Evolutionary conservation across 768 basidiomycete genomes (phyloP).

Genomic region (Kockovaella imperatae): DNA sequence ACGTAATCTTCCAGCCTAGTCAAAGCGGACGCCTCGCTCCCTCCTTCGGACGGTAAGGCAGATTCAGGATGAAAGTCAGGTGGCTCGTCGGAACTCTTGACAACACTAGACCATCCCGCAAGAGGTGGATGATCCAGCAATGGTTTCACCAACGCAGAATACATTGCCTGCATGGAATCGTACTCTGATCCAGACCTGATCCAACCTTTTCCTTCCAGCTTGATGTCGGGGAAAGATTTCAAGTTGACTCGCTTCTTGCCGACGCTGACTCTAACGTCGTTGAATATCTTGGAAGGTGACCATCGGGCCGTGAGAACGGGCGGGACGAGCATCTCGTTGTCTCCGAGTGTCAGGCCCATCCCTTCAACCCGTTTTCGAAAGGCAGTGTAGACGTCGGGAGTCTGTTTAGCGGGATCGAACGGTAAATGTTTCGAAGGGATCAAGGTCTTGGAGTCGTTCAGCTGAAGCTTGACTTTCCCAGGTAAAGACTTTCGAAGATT

Average conservation of each 20-base stretch:
- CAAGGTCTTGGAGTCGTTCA: slow-evolving; percentile 40
- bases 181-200: slow-evolving; percentile 8
- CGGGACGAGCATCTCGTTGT: slow-evolving; percentile 39
- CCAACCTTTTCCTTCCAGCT: slow-evolving; percentile 15
- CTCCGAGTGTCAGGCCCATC: slow-evolving; percentile 30
- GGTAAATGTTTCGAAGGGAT: slow-evolving; percentile 42
- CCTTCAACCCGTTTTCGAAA: slow-evolving; percentile 48
- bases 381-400: slow-evolving; percentile 47
- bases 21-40: slow-evolving; percentile 39
- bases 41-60: slow-evolving; percentile 45
- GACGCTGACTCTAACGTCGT: slow-evolving; percentile 10
- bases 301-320: slow-evolving; percentile 25
- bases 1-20: slow-evolving; percentile 45
- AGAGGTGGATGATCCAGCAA: slow-evolving; percentile 32
- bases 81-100: background rate
- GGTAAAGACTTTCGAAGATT: slow-evolving; percentile 24
- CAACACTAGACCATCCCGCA: slow-evolving; percentile 24
- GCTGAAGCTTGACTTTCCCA: slow-evolving; percentile 22
- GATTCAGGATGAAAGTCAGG: slow-evolving; percentile 19
- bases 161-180: slow-evolving; percentile 19
- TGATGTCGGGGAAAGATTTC: slow-evolving; percentile 36
- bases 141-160: slow-evolving; percentile 26
- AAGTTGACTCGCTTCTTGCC: slow-evolving; percentile 11
- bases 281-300: background rate
- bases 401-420: slow-evolving; percentile 26